Evolutionary conservation across 208 protist genomes (phyloP).

Genomic region (Naegleria gruberi): DNA sequence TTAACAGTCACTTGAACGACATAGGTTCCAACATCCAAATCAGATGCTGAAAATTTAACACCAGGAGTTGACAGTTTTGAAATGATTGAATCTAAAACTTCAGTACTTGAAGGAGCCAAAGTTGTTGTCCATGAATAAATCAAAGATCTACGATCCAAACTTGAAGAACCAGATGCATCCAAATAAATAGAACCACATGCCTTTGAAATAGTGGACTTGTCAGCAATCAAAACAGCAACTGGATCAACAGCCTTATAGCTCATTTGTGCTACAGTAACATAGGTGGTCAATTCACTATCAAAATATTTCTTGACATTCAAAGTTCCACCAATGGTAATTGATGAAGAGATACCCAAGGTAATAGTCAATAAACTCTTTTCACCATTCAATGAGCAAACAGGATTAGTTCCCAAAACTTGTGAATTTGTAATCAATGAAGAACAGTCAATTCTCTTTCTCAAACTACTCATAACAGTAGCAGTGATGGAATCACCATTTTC

Average conservation of each 20-base stretch:
- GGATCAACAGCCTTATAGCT: neutral
- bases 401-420: too few relatives aligned
- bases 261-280: neutral
- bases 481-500: neutral
- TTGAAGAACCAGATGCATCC: neutral
- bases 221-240: neutral
- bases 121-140: neutral
- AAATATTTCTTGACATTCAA: too few relatives aligned
- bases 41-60: too few relatives aligned
- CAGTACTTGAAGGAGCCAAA: neutral
- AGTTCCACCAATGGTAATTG: neutral
- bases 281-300: neutral
- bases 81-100: neutral
- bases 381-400: neutral
- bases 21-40: neutral
- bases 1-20: neutral
- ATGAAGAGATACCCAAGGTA: neutral
- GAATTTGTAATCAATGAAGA: neutral
- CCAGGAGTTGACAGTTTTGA: neutral
- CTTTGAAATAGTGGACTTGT: neutral
- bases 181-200: neutral
- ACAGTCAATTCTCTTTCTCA: neutral
- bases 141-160: neutral
- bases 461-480: neutral
- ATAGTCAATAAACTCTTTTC: neutral